Percentiles rank a stretch among this genome's conserved stretches.
These are phyloP conservation scores for Jacaranda copaia DNA, from an alignment of 257 asterid genomes.

Conservation along the genomic window DNA sequence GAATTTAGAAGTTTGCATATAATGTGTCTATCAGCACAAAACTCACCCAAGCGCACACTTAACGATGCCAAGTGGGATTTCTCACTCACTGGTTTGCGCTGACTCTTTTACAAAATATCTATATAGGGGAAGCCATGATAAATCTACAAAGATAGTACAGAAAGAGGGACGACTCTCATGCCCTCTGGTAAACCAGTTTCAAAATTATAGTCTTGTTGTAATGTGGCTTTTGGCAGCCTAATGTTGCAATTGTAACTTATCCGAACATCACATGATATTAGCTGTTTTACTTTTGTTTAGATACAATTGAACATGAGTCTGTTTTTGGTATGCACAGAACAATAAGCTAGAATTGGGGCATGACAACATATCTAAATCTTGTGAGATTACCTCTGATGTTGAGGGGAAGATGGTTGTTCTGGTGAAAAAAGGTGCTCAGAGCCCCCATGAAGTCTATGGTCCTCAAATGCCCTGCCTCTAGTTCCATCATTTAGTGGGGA, in stretches of 20 bases:
- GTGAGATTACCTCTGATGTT: constrained; percentile 61
- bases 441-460: constrained; percentile 60
- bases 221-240: constrained; percentile 3
- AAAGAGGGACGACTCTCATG: background rate
- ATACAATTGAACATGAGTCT: background rate
- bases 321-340: background rate
- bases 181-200: background rate
- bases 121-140: background rate
- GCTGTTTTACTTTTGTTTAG: background rate
- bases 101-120: background rate
- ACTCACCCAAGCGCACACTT: background rate
- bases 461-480: constrained; percentile 59
- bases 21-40: background rate
- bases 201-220: background rate
- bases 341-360: background rate
- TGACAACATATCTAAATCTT: constrained; percentile 13
- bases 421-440: constrained; percentile 66
- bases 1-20: background rate
- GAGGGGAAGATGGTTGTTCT: constrained; percentile 87
- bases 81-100: background rate
- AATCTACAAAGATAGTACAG: background rate
- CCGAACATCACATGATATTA: background rate
- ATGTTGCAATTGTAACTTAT: constrained; percentile 1
- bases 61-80: background rate
- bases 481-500: constrained; percentile 57